These are phyloP conservation scores for Ascobolus immersus DNA, from an alignment of 495 filamentous ascomycete genomes.

Conservation along the genomic window DNA sequence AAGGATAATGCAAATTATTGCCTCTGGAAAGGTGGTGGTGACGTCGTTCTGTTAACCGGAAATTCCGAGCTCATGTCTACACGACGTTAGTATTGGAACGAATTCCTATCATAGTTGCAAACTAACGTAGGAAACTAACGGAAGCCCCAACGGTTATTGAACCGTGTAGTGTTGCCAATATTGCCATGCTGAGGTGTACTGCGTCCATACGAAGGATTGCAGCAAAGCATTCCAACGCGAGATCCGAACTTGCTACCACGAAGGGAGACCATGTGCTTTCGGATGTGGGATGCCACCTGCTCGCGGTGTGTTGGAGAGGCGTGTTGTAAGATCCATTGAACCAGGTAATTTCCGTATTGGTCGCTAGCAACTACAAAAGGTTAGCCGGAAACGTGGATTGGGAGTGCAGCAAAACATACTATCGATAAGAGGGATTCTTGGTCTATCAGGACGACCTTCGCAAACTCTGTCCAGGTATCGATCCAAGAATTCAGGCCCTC, in stretches of 20 bases:
- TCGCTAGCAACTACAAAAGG: conserved; percentile 51
- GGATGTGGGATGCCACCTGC: conserved; percentile 73
- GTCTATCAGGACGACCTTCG: conserved; percentile 67
- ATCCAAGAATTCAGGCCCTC: conserved; percentile 66
- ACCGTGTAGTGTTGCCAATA: background rate
- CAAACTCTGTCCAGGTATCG: conserved; percentile 86
- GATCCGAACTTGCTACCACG: conserved; percentile 97
- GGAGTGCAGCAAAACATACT: conserved; percentile 27
- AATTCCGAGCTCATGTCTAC: no score
- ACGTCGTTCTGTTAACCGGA: no score
- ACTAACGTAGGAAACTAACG: conserved; percentile 2
- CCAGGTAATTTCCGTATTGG: conserved; percentile 94
- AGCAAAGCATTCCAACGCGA: conserved; percentile 94
- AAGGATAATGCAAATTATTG: no score
- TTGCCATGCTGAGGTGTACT: conserved; percentile 5
- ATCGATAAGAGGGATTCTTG: conserved; percentile 90
- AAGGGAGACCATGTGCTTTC: conserved; percentile 98
- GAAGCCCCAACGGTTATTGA: background rate
- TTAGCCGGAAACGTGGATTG: conserved; percentile 14
- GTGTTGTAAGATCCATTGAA: conserved; percentile 87
- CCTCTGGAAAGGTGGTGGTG: no score
- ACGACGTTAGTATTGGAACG: no score
- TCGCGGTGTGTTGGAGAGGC: conserved; percentile 69
- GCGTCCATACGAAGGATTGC: conserved; percentile 37
- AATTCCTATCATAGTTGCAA: no score